Conservation (phyloP, 495 filamentous ascomycete genomes). For the Astrothelium subdiscretum region DNA sequence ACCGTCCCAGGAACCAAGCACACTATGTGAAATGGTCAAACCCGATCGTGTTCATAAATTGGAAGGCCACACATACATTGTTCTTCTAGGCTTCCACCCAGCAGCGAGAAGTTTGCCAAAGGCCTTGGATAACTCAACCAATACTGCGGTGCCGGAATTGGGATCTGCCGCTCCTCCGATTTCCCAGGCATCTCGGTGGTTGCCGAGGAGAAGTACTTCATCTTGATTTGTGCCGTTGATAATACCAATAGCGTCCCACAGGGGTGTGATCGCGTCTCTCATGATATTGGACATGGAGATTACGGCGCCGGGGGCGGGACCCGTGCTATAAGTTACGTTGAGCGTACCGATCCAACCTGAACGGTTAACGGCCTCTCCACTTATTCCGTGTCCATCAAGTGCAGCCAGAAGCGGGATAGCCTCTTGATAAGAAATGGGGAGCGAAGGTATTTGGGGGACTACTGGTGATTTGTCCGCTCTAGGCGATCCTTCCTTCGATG, state of each 20-base stretch:
- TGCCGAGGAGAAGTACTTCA: slow-evolving; percentile 24
- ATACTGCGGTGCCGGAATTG: slow-evolving; percentile 32
- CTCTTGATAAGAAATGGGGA: slow-evolving; percentile 25
- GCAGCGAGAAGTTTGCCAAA: slow-evolving; percentile 31
- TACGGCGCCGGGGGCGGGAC: slow-evolving; percentile 15
- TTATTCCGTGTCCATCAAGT: slow-evolving; percentile 21
- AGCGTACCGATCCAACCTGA: slow-evolving; percentile 24
- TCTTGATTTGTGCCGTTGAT: slow-evolving; percentile 27
- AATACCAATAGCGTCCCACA: slow-evolving; percentile 27
- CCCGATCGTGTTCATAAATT: too few relatives aligned
- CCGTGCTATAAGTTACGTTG: slow-evolving; percentile 22
- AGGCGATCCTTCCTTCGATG: slow-evolving; percentile 18
- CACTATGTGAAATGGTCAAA: too few relatives aligned
- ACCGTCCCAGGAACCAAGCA: slow-evolving; percentile 25
- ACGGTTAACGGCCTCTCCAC: slow-evolving; percentile 17
- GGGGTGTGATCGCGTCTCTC: slow-evolving; percentile 16
- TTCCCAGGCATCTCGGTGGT: slow-evolving; percentile 31
- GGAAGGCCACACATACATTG: too few relatives aligned
- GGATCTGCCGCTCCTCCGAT: slow-evolving; percentile 36
- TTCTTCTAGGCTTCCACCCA: slow-evolving; percentile 39
- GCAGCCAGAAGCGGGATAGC: slow-evolving; percentile 24
- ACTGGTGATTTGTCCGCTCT: slow-evolving; percentile 15
- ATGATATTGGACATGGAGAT: slow-evolving; percentile 20
- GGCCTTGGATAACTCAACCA: slow-evolving; percentile 30
- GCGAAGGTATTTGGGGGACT: slow-evolving; percentile 23